Base-by-base conservation (phyloP, 306 rosid species). In the Dalbergia cochinchinensis region DNA sequence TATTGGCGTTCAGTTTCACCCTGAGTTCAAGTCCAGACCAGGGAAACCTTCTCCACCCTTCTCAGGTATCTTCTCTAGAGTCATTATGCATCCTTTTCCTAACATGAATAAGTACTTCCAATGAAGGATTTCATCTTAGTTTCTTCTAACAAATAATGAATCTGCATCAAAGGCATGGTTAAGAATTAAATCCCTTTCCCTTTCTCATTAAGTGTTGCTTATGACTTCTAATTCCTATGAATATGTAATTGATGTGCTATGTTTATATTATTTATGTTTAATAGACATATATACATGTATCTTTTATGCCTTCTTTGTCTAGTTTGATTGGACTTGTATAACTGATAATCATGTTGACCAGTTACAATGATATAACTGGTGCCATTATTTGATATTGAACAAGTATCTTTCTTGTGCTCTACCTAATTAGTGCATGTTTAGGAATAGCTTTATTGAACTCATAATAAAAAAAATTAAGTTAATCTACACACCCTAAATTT, bases 1-100 rank as follows among this genome's bases (percentile, higher is more conserved):
- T 62, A 79, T 93, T 77, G 97, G 96, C 15, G 97, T 87, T 71
- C 97, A 93, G 85, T 93, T 93, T 84, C 97, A 93, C 85, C 97
- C 97, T 0, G 97, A 93, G 81, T 93, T 87, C 82, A 93, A 88
- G 79, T 93, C 97, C 53, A 86, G 97, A 87, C 97, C 97, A 4
- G 97, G 97, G 57, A 91, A 88, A 78, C 94, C 97, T 59, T 89
- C 97, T 76, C 91, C 94, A 4, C 82, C 85, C 64, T 93, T 93
- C 82, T 84, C 89, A 74, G 97, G 97, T 93, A 88, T 50, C 70
- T 73, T 58, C 31, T 51, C 47, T 39, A 16, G 14, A 58, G 18
- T 61, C 65, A 42, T 12, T 39, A 2, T 13, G 7, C 57, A 19
- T 79, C 6, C 54, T 67, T 53, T n/a, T 16, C 22, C n/a, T n/a